phyloP scores from a whole-genome alignment of 768 basidiomycete genomes.

The Trametes elegans region DNA sequence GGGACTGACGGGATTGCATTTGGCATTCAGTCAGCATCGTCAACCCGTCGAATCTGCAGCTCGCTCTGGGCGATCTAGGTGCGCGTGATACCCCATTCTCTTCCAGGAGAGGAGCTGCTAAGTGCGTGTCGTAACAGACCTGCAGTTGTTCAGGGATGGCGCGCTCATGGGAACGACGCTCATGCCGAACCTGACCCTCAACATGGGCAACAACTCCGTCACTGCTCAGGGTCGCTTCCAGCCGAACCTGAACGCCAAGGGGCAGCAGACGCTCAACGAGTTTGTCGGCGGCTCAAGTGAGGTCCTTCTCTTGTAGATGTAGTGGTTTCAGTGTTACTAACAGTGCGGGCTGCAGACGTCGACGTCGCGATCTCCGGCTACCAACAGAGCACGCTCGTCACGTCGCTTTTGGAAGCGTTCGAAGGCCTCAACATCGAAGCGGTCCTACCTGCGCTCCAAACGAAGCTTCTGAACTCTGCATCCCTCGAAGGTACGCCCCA shows the following conservation, averaged over 20 bases:
- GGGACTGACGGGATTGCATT: no score
- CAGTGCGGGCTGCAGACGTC: slow-evolving; percentile 43
- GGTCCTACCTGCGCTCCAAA: slow-evolving; percentile 58
- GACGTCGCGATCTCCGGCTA: slow-evolving; percentile 56
- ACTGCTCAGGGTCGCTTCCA: slow-evolving; percentile 48
- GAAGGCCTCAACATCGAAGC: slow-evolving; percentile 53
- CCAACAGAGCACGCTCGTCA: slow-evolving; percentile 54
- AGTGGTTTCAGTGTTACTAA: no score
- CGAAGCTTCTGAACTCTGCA: slow-evolving; percentile 53
- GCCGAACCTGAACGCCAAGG: slow-evolving; percentile 60
- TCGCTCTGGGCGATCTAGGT: slow-evolving; percentile 64
- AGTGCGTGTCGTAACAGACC: slow-evolving; percentile 34
- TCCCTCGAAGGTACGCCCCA: slow-evolving; percentile 34
- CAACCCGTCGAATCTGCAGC: slow-evolving; percentile 67
- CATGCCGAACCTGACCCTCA: slow-evolving; percentile 57
- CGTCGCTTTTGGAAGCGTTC: slow-evolving; percentile 60
- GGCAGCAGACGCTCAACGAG: slow-evolving; percentile 60
- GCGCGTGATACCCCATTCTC: slow-evolving; percentile 24
- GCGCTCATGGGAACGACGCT: slow-evolving; percentile 57
- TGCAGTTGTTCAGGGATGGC: slow-evolving; percentile 54
- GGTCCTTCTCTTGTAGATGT: slow-evolving; percentile 6
- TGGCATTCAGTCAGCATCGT: slow-evolving; percentile 47
- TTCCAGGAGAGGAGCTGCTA: background rate
- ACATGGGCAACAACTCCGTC: slow-evolving; percentile 60
- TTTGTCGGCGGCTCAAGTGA: slow-evolving; percentile 62